Evolutionary conservation across 495 filamentous ascomycete genomes (phyloP), one percentile per base, ranked within the genome.

Genomic region (Penicillium chermesinum): DNA sequence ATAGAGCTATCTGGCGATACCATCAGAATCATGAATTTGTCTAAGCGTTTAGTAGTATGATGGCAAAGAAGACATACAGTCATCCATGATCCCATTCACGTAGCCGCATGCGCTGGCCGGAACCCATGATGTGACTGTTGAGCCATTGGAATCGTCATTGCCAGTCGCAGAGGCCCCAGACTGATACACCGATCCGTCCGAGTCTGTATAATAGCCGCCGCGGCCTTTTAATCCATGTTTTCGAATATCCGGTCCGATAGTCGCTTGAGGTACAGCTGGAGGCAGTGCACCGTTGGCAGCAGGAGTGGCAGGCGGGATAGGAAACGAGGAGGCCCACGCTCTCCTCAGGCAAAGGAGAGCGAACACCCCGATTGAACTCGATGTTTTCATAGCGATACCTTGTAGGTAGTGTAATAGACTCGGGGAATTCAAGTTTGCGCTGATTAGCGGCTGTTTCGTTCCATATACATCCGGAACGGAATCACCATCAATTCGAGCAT

Each of bases 91-190:
- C 7, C 45, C 50, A 13, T 53, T 35, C 2, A 53, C 34, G 25
- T 44, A 53, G 14, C 50, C 50, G 35, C 50, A 53, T n/a, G 48
- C 50, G 19, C 44, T 48, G 10, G 41, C 40, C 3, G 39, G 33
- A 16, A 36, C 35, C 45, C 34, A 48, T n/a, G 45, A 44, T 9
- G 36, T 41, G 2, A 19, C 33, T 42, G 49, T 52, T n/a, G n/a
- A n/a, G n/a, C n/a, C n/a, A n/a, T n/a, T n/a, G n/a, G n/a, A n/a
- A n/a, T n/a, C 25, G 25, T 30, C 10, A 30, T 10, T 30, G 25
- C 25, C 25, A 4, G 25, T 30, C 10, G 25, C 25, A 30, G 25
- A 30, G 5, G 4, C 25, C 25, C 25, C 25, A 4, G 25, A 30
- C n/a, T n/a, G n/a, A n/a, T n/a, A n/a, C n/a, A n/a, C n/a, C n/a